These are phyloP conservation scores for Lolium perenne DNA, from an alignment of 176 grass and related monocot genomes.

Conservation along the genomic window DNA sequence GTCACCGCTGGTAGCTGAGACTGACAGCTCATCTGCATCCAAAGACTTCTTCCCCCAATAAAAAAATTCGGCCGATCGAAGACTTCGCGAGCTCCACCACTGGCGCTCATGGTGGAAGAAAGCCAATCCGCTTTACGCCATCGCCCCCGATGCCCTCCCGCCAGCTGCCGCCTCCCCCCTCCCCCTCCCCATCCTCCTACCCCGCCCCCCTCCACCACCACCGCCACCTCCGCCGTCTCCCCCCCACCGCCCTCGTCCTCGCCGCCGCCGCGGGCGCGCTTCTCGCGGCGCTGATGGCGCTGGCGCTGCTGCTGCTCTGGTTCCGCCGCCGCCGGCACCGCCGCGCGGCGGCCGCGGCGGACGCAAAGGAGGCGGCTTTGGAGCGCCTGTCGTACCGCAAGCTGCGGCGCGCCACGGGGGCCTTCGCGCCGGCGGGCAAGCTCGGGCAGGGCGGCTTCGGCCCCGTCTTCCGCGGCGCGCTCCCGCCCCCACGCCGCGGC, in stretches of 20 bases:
- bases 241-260: background rate
- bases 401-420: conserved; percentile 70
- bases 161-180: conserved; percentile 30
- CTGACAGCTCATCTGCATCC: background rate
- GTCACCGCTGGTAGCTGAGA: background rate
- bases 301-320: conserved; percentile 41
- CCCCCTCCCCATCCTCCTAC: background rate
- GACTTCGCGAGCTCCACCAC: background rate
- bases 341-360: background rate
- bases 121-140: conserved; percentile 48
- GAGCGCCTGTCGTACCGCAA: conserved; percentile 55
- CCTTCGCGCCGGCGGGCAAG: conserved; percentile 49
- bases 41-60: background rate
- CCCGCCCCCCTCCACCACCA: background rate
- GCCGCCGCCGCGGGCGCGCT: conserved; percentile 6
- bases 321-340: conserved; percentile 11
- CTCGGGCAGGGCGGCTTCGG: conserved; percentile 85
- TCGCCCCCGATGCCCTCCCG: conserved; percentile 58
- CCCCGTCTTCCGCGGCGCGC: conserved; percentile 62
- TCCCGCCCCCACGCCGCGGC: background rate
- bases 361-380: background rate
- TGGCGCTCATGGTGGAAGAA: conserved; percentile 43
- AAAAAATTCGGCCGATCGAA: background rate
- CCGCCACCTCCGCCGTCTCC: conserved; percentile 5
- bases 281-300: background rate